Percentiles rank a stretch among this genome's conserved stretches.
Conservation (phyloP, 768 basidiomycete species). For the Obba rivulosa region DNA sequence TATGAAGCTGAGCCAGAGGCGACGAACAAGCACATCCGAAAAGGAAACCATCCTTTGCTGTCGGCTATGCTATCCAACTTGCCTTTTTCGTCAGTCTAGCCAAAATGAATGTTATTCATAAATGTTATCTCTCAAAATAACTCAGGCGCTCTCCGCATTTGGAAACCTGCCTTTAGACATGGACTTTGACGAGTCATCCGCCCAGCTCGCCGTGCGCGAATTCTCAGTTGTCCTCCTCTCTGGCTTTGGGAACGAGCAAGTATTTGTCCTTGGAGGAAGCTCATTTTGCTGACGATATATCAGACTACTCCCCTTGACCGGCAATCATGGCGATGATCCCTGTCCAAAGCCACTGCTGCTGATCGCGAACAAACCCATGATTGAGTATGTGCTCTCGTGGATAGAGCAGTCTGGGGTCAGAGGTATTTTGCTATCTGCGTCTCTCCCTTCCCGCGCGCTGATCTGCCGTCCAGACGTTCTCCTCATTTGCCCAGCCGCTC, state of each 20-base stretch:
- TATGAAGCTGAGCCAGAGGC: slow-evolving; percentile 3
- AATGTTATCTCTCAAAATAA: too few species aligned
- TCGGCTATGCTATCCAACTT: too few species aligned
- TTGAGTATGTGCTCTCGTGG: slow-evolving; percentile 83
- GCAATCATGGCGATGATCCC: slow-evolving; percentile 71
- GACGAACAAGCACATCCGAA: background rate
- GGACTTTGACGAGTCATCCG: slow-evolving; percentile 56
- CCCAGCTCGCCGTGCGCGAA: slow-evolving; percentile 56
- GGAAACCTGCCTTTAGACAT: slow-evolving; percentile 28
- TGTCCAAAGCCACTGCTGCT: slow-evolving; percentile 87
- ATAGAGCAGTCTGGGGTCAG: slow-evolving; percentile 80
- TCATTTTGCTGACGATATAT: background rate
- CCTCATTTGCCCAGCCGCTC: slow-evolving; percentile 75
- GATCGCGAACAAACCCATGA: slow-evolving; percentile 81
- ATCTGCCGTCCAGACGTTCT: slow-evolving; percentile 59
- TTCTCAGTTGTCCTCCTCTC: slow-evolving; percentile 87
- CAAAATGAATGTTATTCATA: too few species aligned
- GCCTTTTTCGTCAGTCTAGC: too few species aligned
- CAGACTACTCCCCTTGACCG: slow-evolving; percentile 70
- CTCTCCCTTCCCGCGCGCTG: slow-evolving; percentile 1
- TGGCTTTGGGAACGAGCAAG: slow-evolving; percentile 90
- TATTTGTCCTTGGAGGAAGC: background rate
- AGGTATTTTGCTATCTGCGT: slow-evolving; percentile 42
- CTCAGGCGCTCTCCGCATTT: too few species aligned
- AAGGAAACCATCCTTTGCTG: background rate